phyloP scores from a whole-genome alignment of 225 moss, liverwort and hornwort genomes.

The Straminergon stramineum region DNA sequence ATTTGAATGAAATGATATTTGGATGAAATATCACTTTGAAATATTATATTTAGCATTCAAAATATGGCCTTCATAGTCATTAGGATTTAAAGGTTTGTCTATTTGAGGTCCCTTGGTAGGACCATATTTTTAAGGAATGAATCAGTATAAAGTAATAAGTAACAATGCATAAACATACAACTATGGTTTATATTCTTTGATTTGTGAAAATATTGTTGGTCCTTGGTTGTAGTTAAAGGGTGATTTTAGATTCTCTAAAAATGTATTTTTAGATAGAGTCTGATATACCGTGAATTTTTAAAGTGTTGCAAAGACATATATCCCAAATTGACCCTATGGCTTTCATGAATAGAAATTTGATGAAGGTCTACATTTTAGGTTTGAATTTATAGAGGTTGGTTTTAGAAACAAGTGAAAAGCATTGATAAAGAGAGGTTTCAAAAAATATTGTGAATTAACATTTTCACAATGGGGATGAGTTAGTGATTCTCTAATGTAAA shows the following conservation, averaged over 20 bases:
- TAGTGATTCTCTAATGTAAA: neutral
- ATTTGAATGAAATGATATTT: too few species aligned
- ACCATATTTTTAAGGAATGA: neutral
- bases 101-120: too few species aligned
- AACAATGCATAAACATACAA: fast-evolving
- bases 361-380: neutral
- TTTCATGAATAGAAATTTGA: neutral
- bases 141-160: too few species aligned
- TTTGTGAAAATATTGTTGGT: fast-evolving
- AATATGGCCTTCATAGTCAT: too few species aligned
- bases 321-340: neutral
- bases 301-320: neutral
- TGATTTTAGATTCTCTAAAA: neutral
- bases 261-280: neutral
- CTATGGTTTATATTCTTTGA: neutral
- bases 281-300: neutral
- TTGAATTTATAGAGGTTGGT: neutral
- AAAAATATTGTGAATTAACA: neutral
- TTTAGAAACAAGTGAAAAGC: neutral
- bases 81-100: too few species aligned
- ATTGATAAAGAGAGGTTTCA: neutral
- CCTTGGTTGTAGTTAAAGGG: neutral
- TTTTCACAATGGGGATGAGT: fast-evolving
- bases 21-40: too few species aligned
- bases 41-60: too few species aligned